Evolutionary conservation across 306 rosid genomes (phyloP).

Genomic region (Rosa lucieae): DNA sequence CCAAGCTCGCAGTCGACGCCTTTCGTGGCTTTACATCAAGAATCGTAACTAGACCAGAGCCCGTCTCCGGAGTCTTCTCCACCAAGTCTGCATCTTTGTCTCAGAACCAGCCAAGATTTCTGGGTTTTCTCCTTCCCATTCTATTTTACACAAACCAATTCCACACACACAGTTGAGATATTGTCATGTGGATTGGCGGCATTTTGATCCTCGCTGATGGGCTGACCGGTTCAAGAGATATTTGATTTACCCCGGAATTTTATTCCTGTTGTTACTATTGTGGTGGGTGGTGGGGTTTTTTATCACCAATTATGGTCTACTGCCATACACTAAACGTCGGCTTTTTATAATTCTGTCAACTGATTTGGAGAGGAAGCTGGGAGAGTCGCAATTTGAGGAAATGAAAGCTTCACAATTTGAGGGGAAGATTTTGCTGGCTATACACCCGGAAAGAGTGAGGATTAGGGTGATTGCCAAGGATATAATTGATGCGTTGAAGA

Average conservation of each 20-base stretch:
- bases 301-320: slow-evolving; percentile 32
- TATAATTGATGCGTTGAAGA: slow-evolving; percentile 57
- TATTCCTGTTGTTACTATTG: no score
- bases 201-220: slow-evolving; percentile 59
- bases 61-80: slow-evolving; percentile 25
- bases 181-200: slow-evolving; percentile 64
- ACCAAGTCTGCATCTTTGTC: slow-evolving; percentile 28
- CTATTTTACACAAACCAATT: slow-evolving; percentile 32
- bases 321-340: slow-evolving; percentile 73
- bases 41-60: slow-evolving; percentile 22
- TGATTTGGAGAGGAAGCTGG: slow-evolving; percentile 58
- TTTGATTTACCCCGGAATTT: no score
- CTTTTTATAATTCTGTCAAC: slow-evolving; percentile 63
- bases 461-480: slow-evolving; percentile 65
- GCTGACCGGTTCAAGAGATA: slow-evolving; percentile 30
- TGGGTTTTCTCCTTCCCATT: slow-evolving; percentile 36
- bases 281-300: no score
- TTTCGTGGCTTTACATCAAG: slow-evolving; percentile 47
- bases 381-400: slow-evolving; percentile 59
- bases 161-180: slow-evolving; percentile 33
- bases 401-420: slow-evolving; percentile 47
- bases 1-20: slow-evolving; percentile 40
- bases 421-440: slow-evolving; percentile 69
- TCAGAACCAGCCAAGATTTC: slow-evolving; percentile 18
- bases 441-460: slow-evolving; percentile 75